Evolutionary conservation across 805 yeast genomes (phyloP).

Genomic region (Lachancea mirantina): DNA sequence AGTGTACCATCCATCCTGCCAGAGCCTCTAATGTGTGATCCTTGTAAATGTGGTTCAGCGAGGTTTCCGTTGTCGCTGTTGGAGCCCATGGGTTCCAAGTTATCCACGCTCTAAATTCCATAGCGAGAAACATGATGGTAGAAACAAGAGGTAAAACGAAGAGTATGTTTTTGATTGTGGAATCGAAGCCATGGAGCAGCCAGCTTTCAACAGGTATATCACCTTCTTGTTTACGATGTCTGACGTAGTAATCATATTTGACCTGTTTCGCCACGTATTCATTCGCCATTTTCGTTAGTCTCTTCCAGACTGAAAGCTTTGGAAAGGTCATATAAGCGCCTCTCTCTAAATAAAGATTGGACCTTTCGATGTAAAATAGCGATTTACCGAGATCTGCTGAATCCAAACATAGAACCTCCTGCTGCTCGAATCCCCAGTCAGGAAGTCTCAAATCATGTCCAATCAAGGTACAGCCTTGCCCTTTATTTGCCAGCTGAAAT

Average conservation of each 20-base stretch:
- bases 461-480: conserved; percentile 61
- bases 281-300: conserved; percentile 12
- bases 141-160: conserved; percentile 17
- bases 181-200: conserved; percentile 14
- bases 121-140: conserved; percentile 7
- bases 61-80: not conserved
- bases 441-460: conserved; percentile 74
- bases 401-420: conserved; percentile 81
- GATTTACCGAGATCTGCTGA: conserved; percentile 63
- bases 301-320: conserved; percentile 12
- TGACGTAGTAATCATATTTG: conserved; percentile 19
- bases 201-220: conserved; percentile 12
- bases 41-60: conserved; percentile 7
- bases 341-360: conserved; percentile 13
- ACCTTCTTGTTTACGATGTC: conserved; percentile 10
- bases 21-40: conserved; percentile 16
- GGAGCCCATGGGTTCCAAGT: conserved; percentile 18
- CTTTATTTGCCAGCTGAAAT: conserved; percentile 60
- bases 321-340: conserved; percentile 17
- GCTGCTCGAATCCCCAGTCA: conserved; percentile 77
- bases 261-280: conserved; percentile 10
- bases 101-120: conserved; percentile 3
- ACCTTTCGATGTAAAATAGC: conserved; percentile 63
- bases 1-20: conserved; percentile 28
- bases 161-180: conserved; percentile 9